These are phyloP conservation scores for Cetraspora pellucida DNA, from an alignment of 192 early-diverging fungal genomes.

Conservation along the genomic window DNA sequence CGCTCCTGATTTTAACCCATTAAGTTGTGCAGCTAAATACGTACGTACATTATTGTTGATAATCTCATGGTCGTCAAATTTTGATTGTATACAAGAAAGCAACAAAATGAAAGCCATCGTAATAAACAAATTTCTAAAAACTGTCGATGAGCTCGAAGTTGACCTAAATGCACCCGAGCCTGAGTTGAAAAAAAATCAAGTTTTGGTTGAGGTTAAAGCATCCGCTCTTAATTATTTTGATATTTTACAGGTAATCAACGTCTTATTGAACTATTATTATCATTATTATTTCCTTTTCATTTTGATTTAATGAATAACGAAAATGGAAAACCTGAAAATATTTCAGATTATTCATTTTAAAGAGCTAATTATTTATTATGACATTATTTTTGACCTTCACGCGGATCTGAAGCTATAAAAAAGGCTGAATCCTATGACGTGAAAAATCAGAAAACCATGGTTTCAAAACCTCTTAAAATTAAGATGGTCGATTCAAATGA, in stretches of 20 bases:
- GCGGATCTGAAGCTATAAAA: background rate
- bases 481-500: background rate
- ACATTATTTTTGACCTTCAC: background rate
- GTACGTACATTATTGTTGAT: too few species aligned
- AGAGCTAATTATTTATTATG: background rate
- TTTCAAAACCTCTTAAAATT: too few species aligned
- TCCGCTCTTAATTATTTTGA: constrained; percentile 77
- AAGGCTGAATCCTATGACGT: background rate
- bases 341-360: background rate
- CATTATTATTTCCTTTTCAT: too few species aligned
- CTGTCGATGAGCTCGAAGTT: constrained; percentile 55
- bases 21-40: too few species aligned
- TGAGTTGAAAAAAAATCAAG: constrained; percentile 54
- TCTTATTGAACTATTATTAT: too few species aligned
- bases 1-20: too few species aligned
- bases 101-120: constrained; percentile 48
- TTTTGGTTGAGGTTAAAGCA: constrained; percentile 70
- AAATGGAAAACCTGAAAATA: too few species aligned
- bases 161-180: constrained; percentile 61
- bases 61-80: too few species aligned
- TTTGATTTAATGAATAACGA: too few species aligned
- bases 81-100: too few species aligned
- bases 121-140: constrained; percentile 60
- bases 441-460: background rate
- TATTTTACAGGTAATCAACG: constrained; percentile 58